Evolutionary conservation across 768 basidiomycete species (phyloP).

Genomic region (Guyanaporus albipodus): DNA sequence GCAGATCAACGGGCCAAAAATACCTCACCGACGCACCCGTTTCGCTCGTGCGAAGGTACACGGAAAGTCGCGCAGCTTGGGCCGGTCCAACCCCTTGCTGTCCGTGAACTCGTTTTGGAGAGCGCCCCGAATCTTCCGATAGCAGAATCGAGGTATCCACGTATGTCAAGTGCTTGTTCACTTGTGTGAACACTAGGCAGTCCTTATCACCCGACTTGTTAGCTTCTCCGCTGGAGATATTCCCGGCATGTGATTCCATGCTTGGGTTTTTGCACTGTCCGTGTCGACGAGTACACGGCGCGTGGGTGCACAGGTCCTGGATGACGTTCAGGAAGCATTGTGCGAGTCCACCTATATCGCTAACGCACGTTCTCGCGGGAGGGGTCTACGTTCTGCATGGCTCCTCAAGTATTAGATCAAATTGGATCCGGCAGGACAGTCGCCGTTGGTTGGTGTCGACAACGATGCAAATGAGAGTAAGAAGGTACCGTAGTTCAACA

Average conservation of each 20-base stretch:
- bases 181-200: slow-evolving; percentile 1
- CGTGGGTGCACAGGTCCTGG: too few species aligned
- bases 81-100: slow-evolving; percentile 2
- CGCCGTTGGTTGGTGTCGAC: slow-evolving; percentile 7
- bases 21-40: slow-evolving; percentile 5
- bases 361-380: slow-evolving; percentile 2
- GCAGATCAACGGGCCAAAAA: too few species aligned
- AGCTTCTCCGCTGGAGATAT: too few species aligned
- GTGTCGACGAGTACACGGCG: too few species aligned
- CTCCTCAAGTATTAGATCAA: background rate
- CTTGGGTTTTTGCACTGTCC: too few species aligned
- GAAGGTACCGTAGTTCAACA: background rate
- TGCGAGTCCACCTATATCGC: too few species aligned
- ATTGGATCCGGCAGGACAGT: slow-evolving; percentile 1
- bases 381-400: background rate
- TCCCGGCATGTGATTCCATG: too few species aligned
- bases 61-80: slow-evolving; percentile 8
- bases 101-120: background rate
- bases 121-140: background rate
- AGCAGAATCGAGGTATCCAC: background rate
- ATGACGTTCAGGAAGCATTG: too few species aligned
- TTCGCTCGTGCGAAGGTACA: slow-evolving; percentile 7
- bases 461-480: background rate
- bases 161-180: slow-evolving; percentile 5
- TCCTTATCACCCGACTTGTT: too few species aligned